Base-by-base conservation (phyloP, 2,329 filamentous ascomycete genomes). In the Ilyonectria mors-panacis region DNA sequence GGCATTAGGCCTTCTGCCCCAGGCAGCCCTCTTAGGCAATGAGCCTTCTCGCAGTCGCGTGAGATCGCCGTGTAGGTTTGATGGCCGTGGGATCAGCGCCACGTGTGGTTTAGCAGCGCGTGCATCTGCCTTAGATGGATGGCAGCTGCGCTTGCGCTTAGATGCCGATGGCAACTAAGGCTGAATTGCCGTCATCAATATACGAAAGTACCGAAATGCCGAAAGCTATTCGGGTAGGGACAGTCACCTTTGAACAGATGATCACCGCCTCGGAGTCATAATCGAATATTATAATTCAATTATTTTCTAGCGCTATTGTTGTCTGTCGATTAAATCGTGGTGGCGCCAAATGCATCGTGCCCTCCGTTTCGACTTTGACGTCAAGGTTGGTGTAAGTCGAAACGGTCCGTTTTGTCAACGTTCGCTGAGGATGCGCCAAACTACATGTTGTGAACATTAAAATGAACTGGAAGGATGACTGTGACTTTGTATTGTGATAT, bases 11-110 rank as follows among this genome's bases (percentile, higher is more conserved):
- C 37, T 44, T 59, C 35, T 48, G 30, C 13, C 50, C 37, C 37
- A 47, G 59, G 35, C n/a, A 33, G 26, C 21, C 23, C 23, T 45
- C 48, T 48, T 37, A 6, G 56, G n/a, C 42, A 37, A 65, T 55
- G 37, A 17, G 15, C 37, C 37, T 48, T 35, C 50, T 30, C 35
- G 35, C 42, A 23, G 42, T 28, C 47, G 55, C 48, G 48, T 47
- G 33, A 6, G 37, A 26, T 37, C 39, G 3, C n/a, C 55, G 19
- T 28, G 62, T 17, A 65, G 44, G 35, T 42, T 17, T 42, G 17
- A 30, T 56, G 45, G 39, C 13, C 59, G 47, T 66, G 59, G 56
- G 48, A 64, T 33, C 57, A 30, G 47, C 63, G 57, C 57, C 63
- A 60, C 63, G 53, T 51, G 51, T 21, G 30, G 10, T 39, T 53